phyloP scores from a whole-genome alignment of 192 early-diverging fungal genomes.

The Piromyces finnis region DNA sequence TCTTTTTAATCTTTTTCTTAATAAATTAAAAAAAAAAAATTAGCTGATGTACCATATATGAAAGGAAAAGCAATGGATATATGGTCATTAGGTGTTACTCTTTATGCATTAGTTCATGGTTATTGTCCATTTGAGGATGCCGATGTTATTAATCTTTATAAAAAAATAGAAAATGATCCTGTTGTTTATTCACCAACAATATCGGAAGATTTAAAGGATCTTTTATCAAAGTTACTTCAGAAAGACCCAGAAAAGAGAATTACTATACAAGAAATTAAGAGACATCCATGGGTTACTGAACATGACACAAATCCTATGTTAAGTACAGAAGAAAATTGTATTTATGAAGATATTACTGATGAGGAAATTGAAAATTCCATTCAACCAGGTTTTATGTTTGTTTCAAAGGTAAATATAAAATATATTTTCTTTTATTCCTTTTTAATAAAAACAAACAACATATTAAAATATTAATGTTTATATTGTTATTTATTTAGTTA shows the following conservation, averaged over 20 bases:
- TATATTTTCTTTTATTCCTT: background rate
- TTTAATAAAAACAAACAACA: background rate
- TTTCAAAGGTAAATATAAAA: background rate
- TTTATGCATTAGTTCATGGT: background rate
- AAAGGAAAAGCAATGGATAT: conserved; percentile 28
- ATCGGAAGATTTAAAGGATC: background rate
- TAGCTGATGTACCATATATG: background rate
- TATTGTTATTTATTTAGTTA: too few relatives aligned
- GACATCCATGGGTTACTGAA: background rate
- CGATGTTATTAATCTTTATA: background rate
- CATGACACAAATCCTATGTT: background rate
- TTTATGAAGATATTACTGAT: background rate
- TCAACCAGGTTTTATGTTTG: background rate
- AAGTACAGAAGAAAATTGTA: background rate
- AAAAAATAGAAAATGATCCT: background rate
- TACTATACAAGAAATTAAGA: background rate
- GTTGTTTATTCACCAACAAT: background rate
- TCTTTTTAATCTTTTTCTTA: too few relatives aligned
- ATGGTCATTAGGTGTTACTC: conserved; percentile 24
- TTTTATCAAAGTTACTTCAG: background rate
- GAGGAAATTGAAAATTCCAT: background rate
- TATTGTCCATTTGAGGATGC: background rate
- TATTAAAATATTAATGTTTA: too few relatives aligned
- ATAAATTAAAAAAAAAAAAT: background rate
- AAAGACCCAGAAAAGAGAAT: background rate